Base-by-base conservation (phyloP, 1,139 yeast species). In the Pichia sp. region DNA sequence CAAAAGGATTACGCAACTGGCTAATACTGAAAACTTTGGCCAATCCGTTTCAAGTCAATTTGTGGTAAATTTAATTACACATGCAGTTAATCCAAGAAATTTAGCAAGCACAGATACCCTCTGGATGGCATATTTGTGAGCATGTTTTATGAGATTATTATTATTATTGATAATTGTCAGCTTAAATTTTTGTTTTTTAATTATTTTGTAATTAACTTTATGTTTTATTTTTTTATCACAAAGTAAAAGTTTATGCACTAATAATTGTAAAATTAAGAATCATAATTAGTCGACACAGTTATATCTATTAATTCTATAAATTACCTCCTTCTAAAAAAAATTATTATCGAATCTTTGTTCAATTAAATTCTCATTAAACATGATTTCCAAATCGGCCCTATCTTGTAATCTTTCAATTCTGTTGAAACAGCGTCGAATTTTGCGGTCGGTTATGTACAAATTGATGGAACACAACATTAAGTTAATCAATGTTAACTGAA, bases 71-170 rank as follows among this genome's bases (percentile, higher is more conserved):
- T 79, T 93, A 67, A 90, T 95, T 54, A 87, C 96, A 3, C 95
- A 89, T 66, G 98, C 99, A 5, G 99, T 93, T 14, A 93, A 92
- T 67, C 98, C 99, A 38, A 82, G 97, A 64, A 90, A 90, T 65
- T 75, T 95, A 67, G 98, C 98, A 14, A 84, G 91, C 58, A 87
- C 96, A 20, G 99, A 95, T 66, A 86, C 92, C 34, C 78, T 90
- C 60, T 93, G 97, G 95, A 91, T 93, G 96, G 95, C 99, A 1
- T 93, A 91, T 74, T 80, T 92, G 62, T 87, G 73, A 53, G 16
- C 2, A 38, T 40, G 3, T 50, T 33, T 38, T 45, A 16, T 38
- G 3, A 29, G 48, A 29, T 40, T 33, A 2, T 47, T 36, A 14
- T 46, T 27, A 43, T 46, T 43, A 14, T 34, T 41, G 43, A 30